A percentile compares a stretch with the other conserved stretches of the same genome.
Evolutionary conservation across 1,284 basidiomycete species (phyloP).

Genomic region (Lentinula novae-zelandiae): DNA sequence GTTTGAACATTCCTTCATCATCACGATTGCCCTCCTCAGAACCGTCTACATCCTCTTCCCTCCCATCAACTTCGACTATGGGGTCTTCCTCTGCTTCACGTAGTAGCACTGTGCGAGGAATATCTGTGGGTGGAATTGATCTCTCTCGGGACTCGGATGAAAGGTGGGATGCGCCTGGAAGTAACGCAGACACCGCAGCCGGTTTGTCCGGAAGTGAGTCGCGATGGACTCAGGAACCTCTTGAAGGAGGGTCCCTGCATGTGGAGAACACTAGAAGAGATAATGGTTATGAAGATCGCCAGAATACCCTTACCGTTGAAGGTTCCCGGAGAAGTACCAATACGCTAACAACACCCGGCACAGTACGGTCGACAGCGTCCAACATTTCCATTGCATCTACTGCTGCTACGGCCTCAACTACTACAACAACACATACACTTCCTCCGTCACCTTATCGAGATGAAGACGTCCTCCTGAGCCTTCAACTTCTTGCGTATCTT

Average conservation of each 20-base stretch:
- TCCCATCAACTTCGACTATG: conserved; percentile 1
- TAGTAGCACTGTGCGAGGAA: conserved; percentile 2
- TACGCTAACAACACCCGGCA: conserved; percentile 9
- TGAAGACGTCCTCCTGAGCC: conserved; percentile 88
- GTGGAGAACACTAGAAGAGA: not conserved
- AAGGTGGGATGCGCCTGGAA: not conserved
- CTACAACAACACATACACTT: conserved; percentile 21
- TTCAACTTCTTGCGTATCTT: conserved; percentile 94
- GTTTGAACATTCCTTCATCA: conserved; percentile 11
- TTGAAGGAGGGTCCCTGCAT: not conserved
- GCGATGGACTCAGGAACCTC: not conserved
- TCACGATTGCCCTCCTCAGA: conserved; percentile 13
- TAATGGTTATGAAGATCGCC: not conserved
- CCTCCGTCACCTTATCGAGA: conserved; percentile 77
- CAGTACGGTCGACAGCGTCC: conserved; percentile 25
- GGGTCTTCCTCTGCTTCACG: not conserved
- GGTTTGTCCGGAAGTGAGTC: not conserved
- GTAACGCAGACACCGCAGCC: not conserved
- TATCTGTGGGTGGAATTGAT: not conserved
- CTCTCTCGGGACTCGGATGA: not conserved
- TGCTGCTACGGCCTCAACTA: conserved; percentile 20
- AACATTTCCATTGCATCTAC: conserved; percentile 10
- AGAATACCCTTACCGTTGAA: conserved; percentile 1
- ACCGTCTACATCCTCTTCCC: conserved; percentile 1
- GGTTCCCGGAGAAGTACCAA: not conserved